phyloP scores from a whole-genome alignment of 352 stramenopile genomes.

The Phytophthora constricta region DNA sequence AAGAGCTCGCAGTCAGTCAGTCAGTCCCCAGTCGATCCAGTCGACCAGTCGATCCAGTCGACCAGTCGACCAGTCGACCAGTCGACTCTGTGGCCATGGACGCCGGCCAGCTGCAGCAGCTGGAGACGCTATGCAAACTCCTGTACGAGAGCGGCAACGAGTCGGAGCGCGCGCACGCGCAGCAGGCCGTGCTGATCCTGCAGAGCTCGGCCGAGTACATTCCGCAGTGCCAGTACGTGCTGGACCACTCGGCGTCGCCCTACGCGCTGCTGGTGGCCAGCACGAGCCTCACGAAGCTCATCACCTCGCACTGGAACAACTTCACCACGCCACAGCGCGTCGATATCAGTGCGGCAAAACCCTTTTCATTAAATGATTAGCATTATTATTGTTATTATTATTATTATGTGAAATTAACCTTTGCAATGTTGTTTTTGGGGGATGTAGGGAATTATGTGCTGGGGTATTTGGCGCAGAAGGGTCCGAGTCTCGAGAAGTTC shows the following conservation, averaged over 20 bases:
- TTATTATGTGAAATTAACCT: too few species aligned
- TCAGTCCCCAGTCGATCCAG: too few species aligned
- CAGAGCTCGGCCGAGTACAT: constrained; percentile 97
- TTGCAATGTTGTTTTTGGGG: constrained; percentile 25
- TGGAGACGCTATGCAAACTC: constrained; percentile 80
- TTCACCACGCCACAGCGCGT: constrained; percentile 87
- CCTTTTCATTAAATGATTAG: too few species aligned
- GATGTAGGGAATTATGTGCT: constrained; percentile 97
- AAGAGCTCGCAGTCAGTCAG: constrained; percentile 11
- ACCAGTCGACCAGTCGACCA: too few species aligned
- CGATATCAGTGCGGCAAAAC: constrained; percentile 89
- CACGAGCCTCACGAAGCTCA: constrained; percentile 97
- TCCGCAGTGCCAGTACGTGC: constrained; percentile 98
- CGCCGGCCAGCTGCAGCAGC: constrained; percentile 74
- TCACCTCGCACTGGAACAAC: constrained; percentile 97
- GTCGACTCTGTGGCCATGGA: too few species aligned
- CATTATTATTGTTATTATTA: too few species aligned
- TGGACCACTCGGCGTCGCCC: constrained; percentile 95
- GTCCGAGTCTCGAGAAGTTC: constrained; percentile 94
- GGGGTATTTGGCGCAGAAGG: constrained; percentile 96
- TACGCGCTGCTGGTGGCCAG: constrained; percentile 97
- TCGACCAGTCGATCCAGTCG: background rate
- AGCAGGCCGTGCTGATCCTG: constrained; percentile 85
- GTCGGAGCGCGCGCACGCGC: constrained; percentile 72
- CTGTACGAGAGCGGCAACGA: constrained; percentile 85